A percentile compares a stretch with the other conserved stretches of the same genome.
phyloP scores from a whole-genome alignment of 495 filamentous ascomycete species.

The Evernia prunastri region DNA sequence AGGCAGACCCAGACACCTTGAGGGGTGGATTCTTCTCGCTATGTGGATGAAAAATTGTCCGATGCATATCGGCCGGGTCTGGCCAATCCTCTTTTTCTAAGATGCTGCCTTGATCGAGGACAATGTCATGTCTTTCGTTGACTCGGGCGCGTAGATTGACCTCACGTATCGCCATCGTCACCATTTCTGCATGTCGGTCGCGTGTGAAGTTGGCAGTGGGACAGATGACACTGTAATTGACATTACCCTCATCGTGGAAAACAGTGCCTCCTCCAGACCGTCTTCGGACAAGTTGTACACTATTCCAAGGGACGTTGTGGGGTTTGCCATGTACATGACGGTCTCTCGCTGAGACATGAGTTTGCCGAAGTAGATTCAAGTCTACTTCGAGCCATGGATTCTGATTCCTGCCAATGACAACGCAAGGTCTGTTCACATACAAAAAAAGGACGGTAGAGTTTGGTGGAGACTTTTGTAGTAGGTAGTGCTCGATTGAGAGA shows the following conservation, averaged over 20 bases:
- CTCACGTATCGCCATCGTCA: conserved; percentile 65
- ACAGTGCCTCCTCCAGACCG: conserved; percentile 87
- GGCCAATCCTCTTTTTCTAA: conserved; percentile 23
- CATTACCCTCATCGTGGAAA: conserved; percentile 85
- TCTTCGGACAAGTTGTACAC: conserved; percentile 67
- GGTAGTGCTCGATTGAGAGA: conserved; percentile 89
- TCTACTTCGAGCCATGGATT: conserved; percentile 95
- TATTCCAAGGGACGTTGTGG: conserved; percentile 11
- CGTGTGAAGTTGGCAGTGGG: conserved; percentile 68
- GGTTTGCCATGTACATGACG: conserved; percentile 22
- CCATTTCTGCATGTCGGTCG: conserved; percentile 84
- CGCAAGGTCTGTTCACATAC: conserved; percentile 76
- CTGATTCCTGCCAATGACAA: conserved; percentile 92
- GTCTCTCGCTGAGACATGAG: conserved; percentile 24
- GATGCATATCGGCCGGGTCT: conserved; percentile 27
- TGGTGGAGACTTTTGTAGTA: conserved; percentile 63
- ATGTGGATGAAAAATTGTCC: conserved; percentile 16
- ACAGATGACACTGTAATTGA: conserved; percentile 88
- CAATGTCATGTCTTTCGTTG: conserved; percentile 91
- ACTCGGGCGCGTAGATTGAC: conserved; percentile 52
- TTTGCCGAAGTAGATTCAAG: conserved; percentile 37
- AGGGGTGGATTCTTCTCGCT: conserved; percentile 40
- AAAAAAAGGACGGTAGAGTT: conserved; percentile 75
- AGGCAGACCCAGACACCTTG: conserved; percentile 89
- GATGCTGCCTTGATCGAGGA: conserved; percentile 51